Percentiles rank a stretch among this genome's conserved stretches.
Evolutionary conservation across 768 basidiomycete genomes (phyloP).

Genomic region (Rhodosporidiobolus odoratus): DNA sequence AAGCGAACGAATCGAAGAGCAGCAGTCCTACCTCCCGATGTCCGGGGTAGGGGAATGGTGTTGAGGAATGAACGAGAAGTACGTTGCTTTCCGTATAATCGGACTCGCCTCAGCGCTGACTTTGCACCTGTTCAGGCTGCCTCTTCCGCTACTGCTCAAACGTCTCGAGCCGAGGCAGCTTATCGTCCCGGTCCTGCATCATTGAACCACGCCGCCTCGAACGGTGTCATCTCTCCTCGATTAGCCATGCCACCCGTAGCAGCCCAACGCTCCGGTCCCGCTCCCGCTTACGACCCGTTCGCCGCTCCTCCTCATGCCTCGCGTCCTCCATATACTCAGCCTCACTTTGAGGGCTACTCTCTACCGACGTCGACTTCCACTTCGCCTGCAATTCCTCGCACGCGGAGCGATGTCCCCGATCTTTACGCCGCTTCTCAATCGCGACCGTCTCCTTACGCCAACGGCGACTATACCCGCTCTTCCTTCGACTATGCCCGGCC

Average conservation of each 20-base stretch:
- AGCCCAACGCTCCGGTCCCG: conserved; percentile 16
- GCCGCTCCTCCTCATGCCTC: not conserved
- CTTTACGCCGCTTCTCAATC: not conserved
- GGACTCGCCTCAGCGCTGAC: not conserved
- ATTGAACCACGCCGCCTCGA: not conserved
- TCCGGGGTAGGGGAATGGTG: not conserved
- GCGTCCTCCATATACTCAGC: conserved; percentile 5
- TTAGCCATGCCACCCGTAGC: conserved; percentile 34
- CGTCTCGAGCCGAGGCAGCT: no score
- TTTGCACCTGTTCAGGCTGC: not conserved
- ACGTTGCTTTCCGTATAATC: not conserved
- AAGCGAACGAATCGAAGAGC: conserved; percentile 28
- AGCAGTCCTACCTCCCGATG: conserved; percentile 2
- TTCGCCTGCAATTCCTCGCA: not conserved
- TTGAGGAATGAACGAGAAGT: not conserved
- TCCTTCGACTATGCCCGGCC: conserved; percentile 22
- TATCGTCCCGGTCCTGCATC: not conserved
- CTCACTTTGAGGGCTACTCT: conserved; percentile 3
- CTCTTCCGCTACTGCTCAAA: not conserved
- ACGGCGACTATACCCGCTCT: not conserved
- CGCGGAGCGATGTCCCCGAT: conserved; percentile 16
- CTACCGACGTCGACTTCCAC: not conserved
- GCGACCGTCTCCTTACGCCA: not conserved
- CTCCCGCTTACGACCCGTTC: conserved; percentile 27
- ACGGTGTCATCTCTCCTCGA: conserved; percentile 25